Percentiles rank a stretch among this genome's conserved stretches.
These are phyloP conservation scores for Arachis stenosperma DNA, from an alignment of 306 rosid genomes.

Conservation along the genomic window DNA sequence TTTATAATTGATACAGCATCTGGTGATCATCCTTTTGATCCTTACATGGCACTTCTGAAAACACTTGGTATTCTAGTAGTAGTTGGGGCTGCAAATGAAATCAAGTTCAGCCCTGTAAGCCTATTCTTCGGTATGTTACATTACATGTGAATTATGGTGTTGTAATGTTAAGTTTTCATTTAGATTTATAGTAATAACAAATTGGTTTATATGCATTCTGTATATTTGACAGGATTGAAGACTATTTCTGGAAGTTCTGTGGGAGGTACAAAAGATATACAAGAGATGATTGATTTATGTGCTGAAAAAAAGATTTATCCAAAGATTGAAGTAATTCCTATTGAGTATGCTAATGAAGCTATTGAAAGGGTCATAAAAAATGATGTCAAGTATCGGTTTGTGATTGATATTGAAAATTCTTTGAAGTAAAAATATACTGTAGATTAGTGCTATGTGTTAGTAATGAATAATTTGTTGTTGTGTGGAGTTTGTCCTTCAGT, in stretches of 20 bases:
- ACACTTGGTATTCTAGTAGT: slow-evolving; percentile 59
- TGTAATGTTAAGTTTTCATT: slow-evolving; percentile 20
- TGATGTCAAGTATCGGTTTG: slow-evolving; percentile 83
- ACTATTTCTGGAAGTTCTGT: slow-evolving; percentile 62
- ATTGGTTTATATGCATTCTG: background rate
- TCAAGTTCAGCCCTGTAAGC: slow-evolving; percentile 72
- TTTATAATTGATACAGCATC: slow-evolving; percentile 84
- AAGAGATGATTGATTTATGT: slow-evolving; percentile 84
- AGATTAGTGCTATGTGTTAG: no score
- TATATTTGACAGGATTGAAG: slow-evolving; percentile 59
- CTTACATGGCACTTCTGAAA: slow-evolving; percentile 77
- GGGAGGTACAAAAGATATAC: slow-evolving; percentile 73
- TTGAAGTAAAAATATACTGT: slow-evolving; percentile 40
- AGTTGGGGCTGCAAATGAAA: slow-evolving; percentile 78
- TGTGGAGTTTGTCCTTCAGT: no score
- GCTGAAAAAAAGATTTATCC: slow-evolving; percentile 68
- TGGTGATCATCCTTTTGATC: slow-evolving; percentile 89
- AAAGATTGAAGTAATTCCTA: slow-evolving; percentile 76
- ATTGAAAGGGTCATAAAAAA: slow-evolving; percentile 70
- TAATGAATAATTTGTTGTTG: no score
- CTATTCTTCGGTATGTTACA: slow-evolving; percentile 59
- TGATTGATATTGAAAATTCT: slow-evolving; percentile 77
- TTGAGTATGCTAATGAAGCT: slow-evolving; percentile 86
- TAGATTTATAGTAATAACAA: background rate
- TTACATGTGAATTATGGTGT: slow-evolving; percentile 3